A percentile compares a stretch with the other conserved stretches of the same genome.
These are phyloP conservation scores for Rhynchosporium graminicola DNA, from an alignment of 2,329 filamentous ascomycete species.

Conservation along the genomic window DNA sequence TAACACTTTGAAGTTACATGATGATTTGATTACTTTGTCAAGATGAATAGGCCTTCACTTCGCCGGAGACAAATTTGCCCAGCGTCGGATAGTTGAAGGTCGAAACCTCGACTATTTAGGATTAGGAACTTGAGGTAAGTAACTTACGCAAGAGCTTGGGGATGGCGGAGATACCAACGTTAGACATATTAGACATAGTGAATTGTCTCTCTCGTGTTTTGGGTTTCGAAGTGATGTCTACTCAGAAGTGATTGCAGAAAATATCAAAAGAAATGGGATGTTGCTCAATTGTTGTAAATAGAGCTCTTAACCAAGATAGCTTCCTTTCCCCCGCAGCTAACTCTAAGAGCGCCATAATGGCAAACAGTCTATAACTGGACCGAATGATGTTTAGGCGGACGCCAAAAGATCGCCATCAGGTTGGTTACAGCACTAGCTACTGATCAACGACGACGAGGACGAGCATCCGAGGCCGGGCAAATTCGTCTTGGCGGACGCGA, in stretches of 20 bases:
- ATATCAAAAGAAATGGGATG: not conserved
- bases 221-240: not conserved
- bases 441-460: not conserved
- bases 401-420: not conserved
- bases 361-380: not conserved
- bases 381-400: not conserved
- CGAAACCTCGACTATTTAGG: too few species aligned
- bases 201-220: not conserved
- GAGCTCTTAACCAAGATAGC: not conserved
- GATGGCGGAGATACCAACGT: slow-evolving; percentile 13
- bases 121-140: too few species aligned
- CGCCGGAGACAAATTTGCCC: too few species aligned
- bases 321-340: not conserved
- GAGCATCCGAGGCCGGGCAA: too few species aligned
- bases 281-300: not conserved
- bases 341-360: not conserved
- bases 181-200: not conserved
- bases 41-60: too few species aligned
- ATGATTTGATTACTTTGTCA: too few species aligned
- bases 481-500: too few species aligned
- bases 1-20: too few species aligned
- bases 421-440: slow-evolving; percentile 8
- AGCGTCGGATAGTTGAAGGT: not conserved
- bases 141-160: slow-evolving; percentile 25
- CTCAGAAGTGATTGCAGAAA: not conserved